Conservation (phyloP, 2,329 filamentous ascomycete genomes). For the Curvularia verruculosa region DNA sequence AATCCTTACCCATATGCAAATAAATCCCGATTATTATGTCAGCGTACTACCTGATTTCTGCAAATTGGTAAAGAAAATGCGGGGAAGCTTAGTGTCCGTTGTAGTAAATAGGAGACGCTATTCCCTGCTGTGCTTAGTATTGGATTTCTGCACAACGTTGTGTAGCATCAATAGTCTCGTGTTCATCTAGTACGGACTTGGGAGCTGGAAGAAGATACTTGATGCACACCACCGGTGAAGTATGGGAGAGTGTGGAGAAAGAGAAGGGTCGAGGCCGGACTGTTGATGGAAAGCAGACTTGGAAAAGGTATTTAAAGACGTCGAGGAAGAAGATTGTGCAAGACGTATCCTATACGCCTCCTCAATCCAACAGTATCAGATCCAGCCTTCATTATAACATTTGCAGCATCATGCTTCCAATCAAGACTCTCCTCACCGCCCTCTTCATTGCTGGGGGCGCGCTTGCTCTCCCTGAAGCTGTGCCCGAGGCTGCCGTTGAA, state of each 20-base stretch:
- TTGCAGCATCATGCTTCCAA: conserved; percentile 4
- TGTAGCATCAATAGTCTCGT: background rate
- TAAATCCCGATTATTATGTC: background rate
- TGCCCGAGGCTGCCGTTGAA: background rate
- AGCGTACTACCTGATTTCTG: background rate
- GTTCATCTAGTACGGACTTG: conserved; percentile 4
- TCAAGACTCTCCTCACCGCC: conserved; percentile 6
- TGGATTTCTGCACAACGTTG: background rate
- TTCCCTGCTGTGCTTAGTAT: background rate
- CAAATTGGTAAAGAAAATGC: background rate
- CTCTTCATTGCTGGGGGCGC: conserved; percentile 5
- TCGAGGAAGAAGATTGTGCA: background rate
- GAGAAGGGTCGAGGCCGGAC: background rate
- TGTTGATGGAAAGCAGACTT: background rate
- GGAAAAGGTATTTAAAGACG: background rate
- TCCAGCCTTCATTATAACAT: background rate
- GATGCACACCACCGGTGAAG: background rate
- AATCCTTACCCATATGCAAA: background rate
- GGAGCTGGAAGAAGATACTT: background rate
- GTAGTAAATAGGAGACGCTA: background rate
- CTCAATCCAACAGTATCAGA: background rate
- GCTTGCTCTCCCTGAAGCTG: conserved; percentile 4
- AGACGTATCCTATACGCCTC: background rate
- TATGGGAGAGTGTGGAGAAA: background rate
- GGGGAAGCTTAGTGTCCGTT: background rate